A percentile compares a stretch with the other conserved stretches of the same genome.
phyloP scores from a whole-genome alignment of 306 rosid species.

The Pueraria montana region DNA sequence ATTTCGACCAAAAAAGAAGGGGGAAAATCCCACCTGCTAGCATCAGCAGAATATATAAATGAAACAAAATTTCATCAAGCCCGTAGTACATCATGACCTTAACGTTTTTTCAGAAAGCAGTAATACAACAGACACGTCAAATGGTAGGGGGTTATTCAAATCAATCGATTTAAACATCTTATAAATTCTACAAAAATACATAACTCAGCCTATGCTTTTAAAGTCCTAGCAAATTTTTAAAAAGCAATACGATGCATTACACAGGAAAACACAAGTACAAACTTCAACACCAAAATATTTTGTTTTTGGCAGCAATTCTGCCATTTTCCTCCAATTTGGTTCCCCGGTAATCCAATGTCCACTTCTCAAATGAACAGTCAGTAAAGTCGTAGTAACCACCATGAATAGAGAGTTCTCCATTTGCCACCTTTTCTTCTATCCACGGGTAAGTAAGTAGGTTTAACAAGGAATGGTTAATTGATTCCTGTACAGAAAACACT shows the following conservation, averaged over 20 bases:
- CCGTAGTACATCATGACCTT: background rate
- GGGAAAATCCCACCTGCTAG: background rate
- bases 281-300: constrained; percentile 77
- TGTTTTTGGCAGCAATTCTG: constrained; percentile 65
- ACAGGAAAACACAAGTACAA: constrained; percentile 26
- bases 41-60: constrained; percentile 11
- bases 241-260: constrained; percentile 5
- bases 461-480: constrained; percentile 74
- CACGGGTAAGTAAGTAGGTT: constrained; percentile 95
- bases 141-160: constrained; percentile 22
- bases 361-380: constrained; percentile 95
- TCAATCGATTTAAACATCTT: background rate
- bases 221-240: constrained; percentile 23
- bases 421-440: constrained; percentile 88
- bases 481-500: constrained; percentile 66
- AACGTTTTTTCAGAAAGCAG: background rate
- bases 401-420: constrained; percentile 72
- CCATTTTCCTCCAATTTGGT: constrained; percentile 58
- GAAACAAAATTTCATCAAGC: background rate
- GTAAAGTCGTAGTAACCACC: constrained; percentile 94
- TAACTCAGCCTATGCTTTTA: constrained; percentile 40
- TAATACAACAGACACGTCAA: background rate
- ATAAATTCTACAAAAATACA: constrained; percentile 13
- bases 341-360: constrained; percentile 87
- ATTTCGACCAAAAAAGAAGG: background rate